phyloP scores from a whole-genome alignment of 164 flowering plant genomes.

The Stephania yunnanensis region DNA sequence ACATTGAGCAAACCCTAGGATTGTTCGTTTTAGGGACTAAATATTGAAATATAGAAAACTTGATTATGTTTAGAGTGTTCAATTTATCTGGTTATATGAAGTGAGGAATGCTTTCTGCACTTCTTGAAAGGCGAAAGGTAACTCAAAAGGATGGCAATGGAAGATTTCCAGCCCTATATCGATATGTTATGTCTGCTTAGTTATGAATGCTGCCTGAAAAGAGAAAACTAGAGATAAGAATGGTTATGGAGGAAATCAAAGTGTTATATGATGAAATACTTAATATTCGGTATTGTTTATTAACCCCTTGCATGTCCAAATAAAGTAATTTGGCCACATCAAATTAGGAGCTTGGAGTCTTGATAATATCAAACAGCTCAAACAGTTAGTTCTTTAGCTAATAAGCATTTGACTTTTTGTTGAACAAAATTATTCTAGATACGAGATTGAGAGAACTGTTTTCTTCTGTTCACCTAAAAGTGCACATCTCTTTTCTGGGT shows the following conservation, averaged over 20 bases:
- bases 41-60: not conserved
- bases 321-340: not conserved
- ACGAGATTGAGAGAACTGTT: no score
- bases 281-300: not conserved
- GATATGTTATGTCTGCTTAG: not conserved
- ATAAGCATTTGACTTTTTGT: not conserved
- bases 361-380: not conserved
- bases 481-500: not conserved
- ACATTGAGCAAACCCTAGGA: not conserved
- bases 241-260: not conserved
- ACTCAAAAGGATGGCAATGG: not conserved
- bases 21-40: not conserved
- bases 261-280: not conserved
- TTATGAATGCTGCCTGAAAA: not conserved
- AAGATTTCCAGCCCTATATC: not conserved
- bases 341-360: not conserved
- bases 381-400: not conserved
- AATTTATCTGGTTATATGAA: not conserved
- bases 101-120: not conserved
- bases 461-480: not conserved
- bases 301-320: not conserved
- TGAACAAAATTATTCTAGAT: not conserved
- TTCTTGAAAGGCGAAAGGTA: not conserved
- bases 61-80: not conserved
- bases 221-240: not conserved